Evolutionary conservation across 306 rosid genomes (phyloP).

Genomic region (Myrica gale): DNA sequence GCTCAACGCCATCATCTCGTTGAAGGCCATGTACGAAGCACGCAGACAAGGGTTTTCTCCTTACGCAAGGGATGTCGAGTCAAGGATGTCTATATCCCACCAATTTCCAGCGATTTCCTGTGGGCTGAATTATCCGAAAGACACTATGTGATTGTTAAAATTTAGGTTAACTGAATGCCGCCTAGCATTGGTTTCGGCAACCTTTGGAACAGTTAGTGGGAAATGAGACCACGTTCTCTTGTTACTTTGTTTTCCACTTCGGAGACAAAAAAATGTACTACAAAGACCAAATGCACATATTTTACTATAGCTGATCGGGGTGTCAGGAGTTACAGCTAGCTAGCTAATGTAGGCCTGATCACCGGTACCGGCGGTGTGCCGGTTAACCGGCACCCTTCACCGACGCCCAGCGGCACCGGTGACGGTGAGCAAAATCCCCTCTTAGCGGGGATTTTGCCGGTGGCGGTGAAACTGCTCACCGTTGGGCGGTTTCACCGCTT

Average conservation of each 20-base stretch:
- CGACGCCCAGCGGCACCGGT: too few species aligned
- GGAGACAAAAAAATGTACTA: background rate
- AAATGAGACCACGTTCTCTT: constrained; percentile 8
- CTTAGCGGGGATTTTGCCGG: too few species aligned
- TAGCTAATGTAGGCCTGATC: too few species aligned
- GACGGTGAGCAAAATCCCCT: too few species aligned
- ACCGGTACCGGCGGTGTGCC: too few species aligned
- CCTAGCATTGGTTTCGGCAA: background rate
- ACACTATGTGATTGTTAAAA: constrained; percentile 12
- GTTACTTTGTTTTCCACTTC: constrained; percentile 1
- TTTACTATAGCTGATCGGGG: background rate
- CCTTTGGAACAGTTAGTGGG: background rate
- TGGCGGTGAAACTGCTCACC: too few species aligned
- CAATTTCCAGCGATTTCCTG: background rate
- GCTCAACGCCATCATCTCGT: background rate
- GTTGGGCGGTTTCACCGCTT: too few species aligned
- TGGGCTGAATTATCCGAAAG: constrained; percentile 3
- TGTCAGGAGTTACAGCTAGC: background rate
- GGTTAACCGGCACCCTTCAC: too few species aligned
- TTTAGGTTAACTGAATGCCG: background rate
- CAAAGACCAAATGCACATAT: background rate
- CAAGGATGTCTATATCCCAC: background rate
- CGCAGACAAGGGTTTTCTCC: background rate
- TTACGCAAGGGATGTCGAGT: constrained; percentile 1
- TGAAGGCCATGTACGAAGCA: constrained; percentile 1